A percentile compares a stretch with the other conserved stretches of the same genome.
phyloP scores from a whole-genome alignment of 2,329 filamentous ascomycete species.

The Hypoxylon sp. region DNA sequence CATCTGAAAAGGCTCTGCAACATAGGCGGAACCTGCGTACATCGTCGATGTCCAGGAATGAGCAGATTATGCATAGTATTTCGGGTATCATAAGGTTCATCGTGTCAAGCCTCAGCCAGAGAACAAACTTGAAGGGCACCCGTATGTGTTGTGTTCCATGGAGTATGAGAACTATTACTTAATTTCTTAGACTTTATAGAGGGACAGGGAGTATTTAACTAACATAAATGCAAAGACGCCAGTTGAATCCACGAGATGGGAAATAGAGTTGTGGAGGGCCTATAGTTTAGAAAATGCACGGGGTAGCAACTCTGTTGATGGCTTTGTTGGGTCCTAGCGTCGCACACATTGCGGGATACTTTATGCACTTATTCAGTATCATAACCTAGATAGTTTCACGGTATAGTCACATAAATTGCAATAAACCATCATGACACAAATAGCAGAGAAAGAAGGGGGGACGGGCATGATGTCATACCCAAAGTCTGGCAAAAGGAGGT shows the following conservation, averaged over 20 bases:
- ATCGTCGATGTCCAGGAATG: constrained; percentile 47
- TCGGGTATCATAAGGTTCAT: constrained; percentile 48
- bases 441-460: background rate
- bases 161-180: background rate
- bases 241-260: background rate
- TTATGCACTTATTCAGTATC: background rate
- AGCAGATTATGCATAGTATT: constrained; percentile 50
- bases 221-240: background rate
- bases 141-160: background rate
- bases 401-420: background rate
- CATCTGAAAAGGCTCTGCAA: constrained; percentile 46
- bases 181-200: background rate
- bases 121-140: background rate
- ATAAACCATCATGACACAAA: background rate
- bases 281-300: background rate
- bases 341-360: background rate
- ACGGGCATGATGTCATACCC: background rate
- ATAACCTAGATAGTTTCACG: background rate
- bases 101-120: background rate
- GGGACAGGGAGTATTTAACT: background rate
- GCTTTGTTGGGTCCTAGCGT: background rate
- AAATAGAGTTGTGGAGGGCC: background rate
- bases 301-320: background rate
- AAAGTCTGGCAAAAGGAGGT: background rate
- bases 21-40: constrained; percentile 49